Base-by-base conservation (phyloP, 192 early-diverging fungal genomes). In the Phlyctochytrium arcticum region DNA sequence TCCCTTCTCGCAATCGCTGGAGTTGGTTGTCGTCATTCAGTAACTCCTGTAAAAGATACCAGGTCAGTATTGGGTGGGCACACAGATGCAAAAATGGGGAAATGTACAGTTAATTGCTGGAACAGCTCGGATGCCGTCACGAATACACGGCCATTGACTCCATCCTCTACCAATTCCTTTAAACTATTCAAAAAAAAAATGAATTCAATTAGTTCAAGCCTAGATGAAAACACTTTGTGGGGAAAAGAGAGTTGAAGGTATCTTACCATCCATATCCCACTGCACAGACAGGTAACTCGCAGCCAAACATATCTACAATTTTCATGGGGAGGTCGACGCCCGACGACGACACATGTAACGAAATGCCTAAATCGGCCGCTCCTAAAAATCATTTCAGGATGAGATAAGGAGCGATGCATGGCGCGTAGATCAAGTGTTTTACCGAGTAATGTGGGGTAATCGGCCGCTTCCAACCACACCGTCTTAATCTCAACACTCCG, bases 281-380 rank as follows among this genome's bases (percentile, higher is more conserved):
- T 6, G 94, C 91, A 71, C 89, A 91, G 34, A 93, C 94, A 5
- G 96, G 93, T 12, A 93, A 67, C 4, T 90, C 92, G 72, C 91
- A 95, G 17, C 95, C 96, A 85, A 97, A 94, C 94, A 98, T 94
- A 67, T 98, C 96, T 6, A 97, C 92, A 5, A 97, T 84, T 75
- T 98, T 98, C 96, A 98, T 98, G 6, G 96, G 96, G 65, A 98
- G 71, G 69, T 98, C 96, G 50, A 98, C 80, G 4, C 96, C 96
- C 32, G 89, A 92, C 6, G 95, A 92, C n/a, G 90, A 93, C 24
- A 86, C 92, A 77, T 98, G 96, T 57, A 98, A 79, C 42, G 85
- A 93, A 12, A 98, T 75, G 34, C 96, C 96, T 48, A 98, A 76
- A 78, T 97, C 95, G 3, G 95, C 93, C 27, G 86, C 84, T n/a